These are phyloP conservation scores for Flaveria floridana DNA, from an alignment of 140 eudicot species.

Conservation along the genomic window DNA sequence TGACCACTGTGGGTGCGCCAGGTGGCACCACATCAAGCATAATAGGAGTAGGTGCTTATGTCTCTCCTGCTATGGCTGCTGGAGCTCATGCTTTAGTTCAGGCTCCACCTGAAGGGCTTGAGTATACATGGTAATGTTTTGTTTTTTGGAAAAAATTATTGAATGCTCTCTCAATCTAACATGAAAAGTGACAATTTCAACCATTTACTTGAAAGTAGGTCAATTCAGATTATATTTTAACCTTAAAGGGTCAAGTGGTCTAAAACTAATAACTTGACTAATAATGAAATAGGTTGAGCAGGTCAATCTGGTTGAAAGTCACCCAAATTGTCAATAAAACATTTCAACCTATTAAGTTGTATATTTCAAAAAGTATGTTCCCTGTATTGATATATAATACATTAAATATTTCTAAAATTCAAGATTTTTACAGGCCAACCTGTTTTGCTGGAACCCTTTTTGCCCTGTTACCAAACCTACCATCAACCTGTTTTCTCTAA, in stretches of 20 bases:
- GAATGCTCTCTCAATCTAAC: slow-evolving; percentile 3
- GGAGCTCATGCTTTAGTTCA: slow-evolving; percentile 94
- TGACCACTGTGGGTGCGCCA: slow-evolving; percentile 96
- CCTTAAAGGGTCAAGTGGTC: neutral
- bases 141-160: neutral
- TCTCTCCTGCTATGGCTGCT: slow-evolving; percentile 99
- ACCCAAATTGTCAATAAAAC: neutral
- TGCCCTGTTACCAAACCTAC: neutral
- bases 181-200: slow-evolving; percentile 7
- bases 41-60: slow-evolving; percentile 97
- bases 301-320: neutral
- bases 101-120: slow-evolving; percentile 89
- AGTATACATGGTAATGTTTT: slow-evolving; percentile 76
- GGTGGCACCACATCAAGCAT: slow-evolving; percentile 97
- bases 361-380: neutral
- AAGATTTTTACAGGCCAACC: neutral
- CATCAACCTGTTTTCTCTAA: neutral
- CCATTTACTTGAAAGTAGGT: slow-evolving; percentile 7
- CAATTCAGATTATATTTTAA: neutral
- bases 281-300: neutral
- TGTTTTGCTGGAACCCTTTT: neutral
- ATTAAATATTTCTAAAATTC: neutral
- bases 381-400: neutral
- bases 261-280: neutral
- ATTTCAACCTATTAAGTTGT: neutral